Evolutionary conservation across 1,139 yeast genomes (phyloP).

Genomic region (Sugiyamaella japonica): DNA sequence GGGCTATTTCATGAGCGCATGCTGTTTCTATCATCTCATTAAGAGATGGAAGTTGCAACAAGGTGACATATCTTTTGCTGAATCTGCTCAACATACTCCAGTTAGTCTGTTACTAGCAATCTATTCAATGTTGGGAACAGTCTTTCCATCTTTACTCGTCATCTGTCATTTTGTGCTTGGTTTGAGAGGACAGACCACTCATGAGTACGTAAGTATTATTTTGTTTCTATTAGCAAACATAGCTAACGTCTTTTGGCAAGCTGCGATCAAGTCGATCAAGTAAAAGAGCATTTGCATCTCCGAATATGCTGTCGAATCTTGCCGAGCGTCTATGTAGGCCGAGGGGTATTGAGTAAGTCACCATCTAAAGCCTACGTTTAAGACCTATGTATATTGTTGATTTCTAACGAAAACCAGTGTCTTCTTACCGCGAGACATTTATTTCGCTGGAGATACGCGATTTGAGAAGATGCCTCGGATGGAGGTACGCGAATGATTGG

Average conservation of each 20-base stretch:
- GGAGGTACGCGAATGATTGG: conserved; percentile 4
- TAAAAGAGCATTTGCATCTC: conserved; percentile 16
- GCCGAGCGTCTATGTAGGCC: conserved; percentile 18
- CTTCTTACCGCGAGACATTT: conserved; percentile 21
- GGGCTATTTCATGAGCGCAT: conserved; percentile 31
- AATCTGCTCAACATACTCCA: conserved; percentile 40
- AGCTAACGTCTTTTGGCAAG: conserved; percentile 12
- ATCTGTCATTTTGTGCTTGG: conserved; percentile 56
- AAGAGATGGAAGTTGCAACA: conserved; percentile 49
- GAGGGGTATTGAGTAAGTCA: conserved; percentile 18
- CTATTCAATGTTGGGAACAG: conserved; percentile 46
- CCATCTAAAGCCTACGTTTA: too few relatives aligned
- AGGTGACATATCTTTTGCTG: conserved; percentile 35
- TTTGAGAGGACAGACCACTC: conserved; percentile 62
- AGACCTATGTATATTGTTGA: too few relatives aligned
- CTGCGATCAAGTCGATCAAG: conserved; percentile 7
- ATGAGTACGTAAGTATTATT: conserved; percentile 29
- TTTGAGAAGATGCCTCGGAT: conserved; percentile 20
- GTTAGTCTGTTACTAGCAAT: conserved; percentile 52
- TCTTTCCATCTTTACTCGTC: conserved; percentile 58
- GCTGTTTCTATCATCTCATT: conserved; percentile 45
- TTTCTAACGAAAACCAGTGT: conserved; percentile 1
- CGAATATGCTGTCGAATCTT: conserved; percentile 13
- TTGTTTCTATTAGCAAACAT: background rate
- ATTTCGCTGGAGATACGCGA: conserved; percentile 21